A percentile compares a stretch with the other conserved stretches of the same genome.
These are phyloP conservation scores for Paralagenidium karlingii DNA, from an alignment of 352 stramenopile species.

Conservation along the genomic window DNA sequence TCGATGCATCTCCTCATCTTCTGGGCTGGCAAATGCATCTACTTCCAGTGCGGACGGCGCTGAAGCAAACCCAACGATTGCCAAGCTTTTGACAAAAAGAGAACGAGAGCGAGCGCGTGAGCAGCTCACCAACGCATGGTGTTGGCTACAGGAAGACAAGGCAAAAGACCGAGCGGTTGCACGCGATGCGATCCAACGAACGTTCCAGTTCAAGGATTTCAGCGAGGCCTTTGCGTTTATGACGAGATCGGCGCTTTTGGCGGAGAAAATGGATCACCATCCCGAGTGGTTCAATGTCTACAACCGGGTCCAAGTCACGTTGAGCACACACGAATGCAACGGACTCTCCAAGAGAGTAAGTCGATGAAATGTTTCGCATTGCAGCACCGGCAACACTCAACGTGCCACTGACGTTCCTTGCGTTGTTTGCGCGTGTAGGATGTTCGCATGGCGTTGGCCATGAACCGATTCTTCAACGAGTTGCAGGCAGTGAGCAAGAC, in stretches of 20 bases:
- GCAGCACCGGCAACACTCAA: background rate
- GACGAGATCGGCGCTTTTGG: slow-evolving; percentile 48
- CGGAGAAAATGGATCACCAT: slow-evolving; percentile 92
- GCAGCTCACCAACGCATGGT: no score
- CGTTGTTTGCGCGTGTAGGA: slow-evolving; percentile 16
- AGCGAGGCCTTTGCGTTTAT: slow-evolving; percentile 75
- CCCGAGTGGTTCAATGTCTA: slow-evolving; percentile 99
- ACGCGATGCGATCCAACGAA: slow-evolving; percentile 73
- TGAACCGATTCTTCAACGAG: slow-evolving; percentile 40
- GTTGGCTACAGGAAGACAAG: no score
- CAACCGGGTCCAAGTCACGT: slow-evolving; percentile 93
- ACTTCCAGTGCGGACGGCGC: no score
- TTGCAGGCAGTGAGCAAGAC: no score
- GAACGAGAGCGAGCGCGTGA: no score
- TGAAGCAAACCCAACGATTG: no score
- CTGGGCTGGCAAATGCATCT: no score
- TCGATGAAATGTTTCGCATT: slow-evolving; percentile 12
- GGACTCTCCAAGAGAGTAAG: slow-evolving; percentile 86
- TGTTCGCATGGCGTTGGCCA: slow-evolving; percentile 47
- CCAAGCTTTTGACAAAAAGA: no score
- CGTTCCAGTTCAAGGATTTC: slow-evolving; percentile 81
- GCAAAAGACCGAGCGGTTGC: no score
- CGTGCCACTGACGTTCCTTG: background rate
- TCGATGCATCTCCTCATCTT: no score
- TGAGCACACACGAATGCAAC: slow-evolving; percentile 93